phyloP scores from a whole-genome alignment of 2,329 filamentous ascomycete species.

The Aureobasidium vineae region DNA sequence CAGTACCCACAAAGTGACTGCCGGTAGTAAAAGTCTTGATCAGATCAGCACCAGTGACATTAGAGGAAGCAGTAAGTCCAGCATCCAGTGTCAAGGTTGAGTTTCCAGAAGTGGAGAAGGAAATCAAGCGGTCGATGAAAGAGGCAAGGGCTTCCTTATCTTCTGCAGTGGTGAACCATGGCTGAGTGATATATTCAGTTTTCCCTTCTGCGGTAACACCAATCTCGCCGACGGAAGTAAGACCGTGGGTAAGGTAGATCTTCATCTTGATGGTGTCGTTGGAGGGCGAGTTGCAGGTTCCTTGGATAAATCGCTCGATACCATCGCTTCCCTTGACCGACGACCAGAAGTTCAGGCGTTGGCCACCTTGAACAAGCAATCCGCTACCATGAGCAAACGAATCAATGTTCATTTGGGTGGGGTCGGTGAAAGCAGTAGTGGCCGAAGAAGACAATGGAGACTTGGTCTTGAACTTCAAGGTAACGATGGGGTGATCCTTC shows the following conservation, averaged over 20 bases:
- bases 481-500: constrained; percentile 54
- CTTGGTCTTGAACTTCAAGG: constrained; percentile 52
- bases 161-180: constrained; percentile 53
- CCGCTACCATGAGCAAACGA: constrained; percentile 42
- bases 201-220: constrained; percentile 39
- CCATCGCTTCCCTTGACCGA: constrained; percentile 56
- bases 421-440: constrained; percentile 51
- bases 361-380: constrained; percentile 41
- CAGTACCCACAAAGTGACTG: constrained; percentile 51
- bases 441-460: constrained; percentile 44
- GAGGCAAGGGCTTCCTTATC: constrained; percentile 44
- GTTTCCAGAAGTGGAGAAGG: constrained; percentile 43
- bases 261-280: constrained; percentile 55
- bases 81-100: constrained; percentile 41
- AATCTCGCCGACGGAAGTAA: constrained; percentile 47
- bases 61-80: constrained; percentile 34
- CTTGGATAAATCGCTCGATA: constrained; percentile 49
- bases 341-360: constrained; percentile 56
- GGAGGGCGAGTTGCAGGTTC: constrained; percentile 44
- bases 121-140: constrained; percentile 49
- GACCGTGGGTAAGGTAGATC: constrained; percentile 57
- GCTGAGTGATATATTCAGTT: constrained; percentile 48
- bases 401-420: constrained; percentile 50
- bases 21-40: constrained; percentile 30
- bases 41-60: constrained; percentile 13